Percentiles rank a stretch among this genome's conserved stretches.
Evolutionary conservation across 306 rosid genomes (phyloP).

Genomic region (Morella rubra): DNA sequence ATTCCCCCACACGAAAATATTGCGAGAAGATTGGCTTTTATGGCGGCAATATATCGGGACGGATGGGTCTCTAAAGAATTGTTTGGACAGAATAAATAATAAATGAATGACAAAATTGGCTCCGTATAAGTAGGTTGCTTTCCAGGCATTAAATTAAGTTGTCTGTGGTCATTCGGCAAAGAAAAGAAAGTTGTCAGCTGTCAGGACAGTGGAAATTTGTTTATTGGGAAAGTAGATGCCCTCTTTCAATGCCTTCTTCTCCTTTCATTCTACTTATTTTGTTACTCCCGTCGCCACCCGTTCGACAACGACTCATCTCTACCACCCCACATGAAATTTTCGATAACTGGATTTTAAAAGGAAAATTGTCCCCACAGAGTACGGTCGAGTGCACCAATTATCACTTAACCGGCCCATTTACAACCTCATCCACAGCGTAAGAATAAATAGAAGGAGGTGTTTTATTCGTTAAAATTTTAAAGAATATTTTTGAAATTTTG

Average conservation of each 20-base stretch:
- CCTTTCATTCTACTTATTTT: not conserved
- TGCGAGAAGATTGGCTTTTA: not conserved
- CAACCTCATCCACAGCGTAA: no score
- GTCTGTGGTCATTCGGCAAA: conserved; percentile 14
- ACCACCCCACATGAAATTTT: not conserved
- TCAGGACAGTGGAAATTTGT: conserved; percentile 8
- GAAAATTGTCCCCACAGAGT: no score
- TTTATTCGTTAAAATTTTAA: no score
- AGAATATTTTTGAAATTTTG: no score
- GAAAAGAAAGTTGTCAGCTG: conserved; percentile 1
- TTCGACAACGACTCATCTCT: conserved; percentile 3
- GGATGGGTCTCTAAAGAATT: not conserved
- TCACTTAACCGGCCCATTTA: no score
- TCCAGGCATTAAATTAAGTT: not conserved
- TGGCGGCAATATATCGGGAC: not conserved
- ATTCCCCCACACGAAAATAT: not conserved
- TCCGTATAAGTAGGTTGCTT: not conserved
- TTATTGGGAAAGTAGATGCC: conserved; percentile 23
- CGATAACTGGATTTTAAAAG: no score
- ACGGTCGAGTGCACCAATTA: no score
- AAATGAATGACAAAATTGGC: not conserved
- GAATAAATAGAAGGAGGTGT: no score
- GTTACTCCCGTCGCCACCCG: not conserved
- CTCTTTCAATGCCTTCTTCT: conserved; percentile 15
- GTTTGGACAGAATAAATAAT: not conserved